Base-by-base conservation (phyloP, 768 basidiomycete species). In the Tricholoma matsutake region DNA sequence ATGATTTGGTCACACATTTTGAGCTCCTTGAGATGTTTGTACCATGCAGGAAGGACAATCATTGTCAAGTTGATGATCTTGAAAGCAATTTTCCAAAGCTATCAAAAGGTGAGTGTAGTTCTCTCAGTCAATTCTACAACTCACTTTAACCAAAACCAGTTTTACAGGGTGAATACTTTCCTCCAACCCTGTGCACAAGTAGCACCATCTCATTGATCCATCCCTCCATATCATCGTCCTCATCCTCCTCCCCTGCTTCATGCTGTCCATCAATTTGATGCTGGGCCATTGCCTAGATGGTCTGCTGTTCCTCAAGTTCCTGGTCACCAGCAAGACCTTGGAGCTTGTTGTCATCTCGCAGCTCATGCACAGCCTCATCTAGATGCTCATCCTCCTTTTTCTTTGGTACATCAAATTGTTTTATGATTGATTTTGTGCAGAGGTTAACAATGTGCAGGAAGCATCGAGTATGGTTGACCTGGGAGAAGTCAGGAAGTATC, bases 391-490 rank as follows among this genome's bases (percentile, higher is more conserved):
- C 53, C 9, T 31, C 53, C 14, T 20, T 2, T 13, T 31, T 28
- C 20, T 31, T 54, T 20, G 53, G 29, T 54, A 32, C 18, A 13
- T 31, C 28, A 14, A 43, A 47, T 47, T 47, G 45, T 22, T 47
- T 47, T 20, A 63, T 22, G 18, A 63, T 32, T 18, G n/a, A 41
- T 32, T n/a, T n/a, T n/a, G n/a, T n/a, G n/a, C n/a, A n/a, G n/a
- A n/a, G n/a, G n/a, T n/a, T n/a, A n/a, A n/a, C n/a, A n/a, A n/a
- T n/a, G n/a, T n/a, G n/a, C n/a, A n/a, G n/a, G n/a, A n/a, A n/a
- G n/a, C n/a, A n/a, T 63, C 51, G 37, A 3, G 43, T 54, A 14
- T 35, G 14, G 25, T 52, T 58, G 11, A 43, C 45, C 45, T 47
- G 7, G 18, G 45, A 47, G 45, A 32, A 61, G 16, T 54, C 11